phyloP scores from a whole-genome alignment of 2,329 filamentous ascomycete genomes.

The Penicillium sp. region DNA sequence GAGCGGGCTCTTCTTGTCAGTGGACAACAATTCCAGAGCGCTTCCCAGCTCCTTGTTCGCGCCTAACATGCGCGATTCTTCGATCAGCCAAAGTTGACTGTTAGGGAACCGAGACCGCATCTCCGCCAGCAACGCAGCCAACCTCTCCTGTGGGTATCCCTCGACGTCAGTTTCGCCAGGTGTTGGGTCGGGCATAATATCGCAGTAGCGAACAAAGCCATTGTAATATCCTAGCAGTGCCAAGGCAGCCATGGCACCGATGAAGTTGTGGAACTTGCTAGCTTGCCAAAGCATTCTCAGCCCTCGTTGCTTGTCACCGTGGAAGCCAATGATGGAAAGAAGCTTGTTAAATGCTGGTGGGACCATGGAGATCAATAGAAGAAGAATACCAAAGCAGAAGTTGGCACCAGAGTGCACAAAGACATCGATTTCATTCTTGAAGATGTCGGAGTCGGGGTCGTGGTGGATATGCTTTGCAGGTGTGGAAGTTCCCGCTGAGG shows the following conservation, averaged over 20 bases:
- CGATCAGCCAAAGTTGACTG: constrained; percentile 80
- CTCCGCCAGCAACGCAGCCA: constrained; percentile 63
- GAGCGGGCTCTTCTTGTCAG: constrained; percentile 65
- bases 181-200: constrained; percentile 67
- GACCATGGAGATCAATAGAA: constrained; percentile 86
- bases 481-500: constrained; percentile 23
- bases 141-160: constrained; percentile 69
- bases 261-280: constrained; percentile 79
- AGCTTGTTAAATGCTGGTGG: constrained; percentile 87
- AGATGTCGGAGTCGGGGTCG: constrained; percentile 60
- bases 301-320: constrained; percentile 79
- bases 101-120: constrained; percentile 79
- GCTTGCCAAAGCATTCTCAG: constrained; percentile 87
- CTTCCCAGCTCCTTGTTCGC: constrained; percentile 64
- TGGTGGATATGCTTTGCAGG: constrained; percentile 39
- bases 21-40: constrained; percentile 64
- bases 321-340: constrained; percentile 84
- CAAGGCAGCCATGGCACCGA: constrained; percentile 84
- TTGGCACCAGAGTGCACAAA: constrained; percentile 88
- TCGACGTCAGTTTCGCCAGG: constrained; percentile 55
- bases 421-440: constrained; percentile 73
- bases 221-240: constrained; percentile 85
- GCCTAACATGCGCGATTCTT: constrained; percentile 76
- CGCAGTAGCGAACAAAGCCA: constrained; percentile 77
- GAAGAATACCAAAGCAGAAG: constrained; percentile 83